Conservation (phyloP, 805 yeast species). For the Barnettozyma sucrosica region DNA sequence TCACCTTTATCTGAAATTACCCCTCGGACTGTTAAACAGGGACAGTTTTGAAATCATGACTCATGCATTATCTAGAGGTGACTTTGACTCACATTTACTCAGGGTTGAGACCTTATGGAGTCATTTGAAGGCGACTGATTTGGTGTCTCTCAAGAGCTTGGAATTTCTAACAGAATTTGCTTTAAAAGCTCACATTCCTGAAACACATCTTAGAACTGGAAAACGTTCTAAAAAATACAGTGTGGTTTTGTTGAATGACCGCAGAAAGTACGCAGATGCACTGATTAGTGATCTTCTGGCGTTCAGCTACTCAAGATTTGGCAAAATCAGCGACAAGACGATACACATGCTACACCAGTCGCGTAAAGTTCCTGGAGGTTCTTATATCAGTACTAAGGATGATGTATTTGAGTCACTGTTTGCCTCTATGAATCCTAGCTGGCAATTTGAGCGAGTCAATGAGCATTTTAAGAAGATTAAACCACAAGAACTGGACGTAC, state of each 20-base stretch:
- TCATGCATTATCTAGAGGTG: conserved; percentile 16
- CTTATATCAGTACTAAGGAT: background rate
- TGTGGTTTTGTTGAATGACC: background rate
- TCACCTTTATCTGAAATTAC: conserved; percentile 12
- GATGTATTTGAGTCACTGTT: background rate
- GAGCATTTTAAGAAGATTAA: background rate
- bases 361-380: background rate
- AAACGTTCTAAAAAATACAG: background rate
- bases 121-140: background rate
- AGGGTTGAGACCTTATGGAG: conserved; percentile 12
- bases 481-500: background rate
- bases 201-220: background rate
- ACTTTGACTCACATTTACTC: conserved; percentile 5
- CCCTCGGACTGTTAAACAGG: background rate
- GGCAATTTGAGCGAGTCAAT: background rate
- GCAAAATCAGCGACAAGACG: background rate
- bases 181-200: background rate
- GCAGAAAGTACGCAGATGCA: background rate
- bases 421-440: background rate
- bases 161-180: conserved; percentile 5
- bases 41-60: conserved; percentile 12
- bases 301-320: background rate
- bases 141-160: background rate
- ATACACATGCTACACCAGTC: background rate
- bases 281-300: background rate